Evolutionary conservation across 331 rosid genomes (phyloP).

Genomic region (Erythrophleum ivorense): DNA sequence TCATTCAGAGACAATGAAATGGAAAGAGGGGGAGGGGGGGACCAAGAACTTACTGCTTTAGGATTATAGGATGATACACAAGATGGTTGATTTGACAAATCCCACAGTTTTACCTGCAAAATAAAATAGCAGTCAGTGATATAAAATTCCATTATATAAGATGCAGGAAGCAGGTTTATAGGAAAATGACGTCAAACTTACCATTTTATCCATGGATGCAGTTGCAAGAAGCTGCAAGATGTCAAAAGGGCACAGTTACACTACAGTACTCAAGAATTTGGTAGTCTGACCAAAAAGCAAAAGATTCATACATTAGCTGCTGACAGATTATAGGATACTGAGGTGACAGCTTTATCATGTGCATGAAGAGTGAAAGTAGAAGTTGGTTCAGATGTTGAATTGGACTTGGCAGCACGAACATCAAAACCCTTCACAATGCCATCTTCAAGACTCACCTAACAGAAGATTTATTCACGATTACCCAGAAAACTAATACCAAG

Average conservation of each 20-base stretch:
- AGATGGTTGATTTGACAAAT: slow-evolving; percentile 85
- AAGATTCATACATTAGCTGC: slow-evolving; percentile 72
- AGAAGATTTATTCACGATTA: slow-evolving; percentile 35
- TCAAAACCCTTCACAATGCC: slow-evolving; percentile 83
- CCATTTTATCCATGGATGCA: slow-evolving; percentile 88
- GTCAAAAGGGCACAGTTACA: slow-evolving; percentile 34
- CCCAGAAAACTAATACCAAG: slow-evolving; percentile 2
- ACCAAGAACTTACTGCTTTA: slow-evolving; percentile 57
- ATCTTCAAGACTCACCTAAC: slow-evolving; percentile 91
- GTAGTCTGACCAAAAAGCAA: slow-evolving; percentile 19
- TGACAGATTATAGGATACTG: slow-evolving; percentile 70
- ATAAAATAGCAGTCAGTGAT: slow-evolving; percentile 23
- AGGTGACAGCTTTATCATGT: slow-evolving; percentile 77
- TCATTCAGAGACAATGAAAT: slow-evolving; percentile 10
- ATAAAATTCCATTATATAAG: slow-evolving; percentile 32
- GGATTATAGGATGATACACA: slow-evolving; percentile 67
- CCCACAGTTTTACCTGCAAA: slow-evolving; percentile 90
- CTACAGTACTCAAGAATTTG: slow-evolving; percentile 12
- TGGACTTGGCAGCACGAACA: slow-evolving; percentile 67
- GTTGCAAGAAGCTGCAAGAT: slow-evolving; percentile 88
- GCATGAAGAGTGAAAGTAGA: slow-evolving; percentile 90
- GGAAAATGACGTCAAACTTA: slow-evolving; percentile 42
- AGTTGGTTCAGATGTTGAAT: slow-evolving; percentile 58
- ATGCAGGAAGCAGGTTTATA: slow-evolving; percentile 20
- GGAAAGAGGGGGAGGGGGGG: no score